phyloP scores from a whole-genome alignment of 768 basidiomycete species.

The Trametes elegans region DNA sequence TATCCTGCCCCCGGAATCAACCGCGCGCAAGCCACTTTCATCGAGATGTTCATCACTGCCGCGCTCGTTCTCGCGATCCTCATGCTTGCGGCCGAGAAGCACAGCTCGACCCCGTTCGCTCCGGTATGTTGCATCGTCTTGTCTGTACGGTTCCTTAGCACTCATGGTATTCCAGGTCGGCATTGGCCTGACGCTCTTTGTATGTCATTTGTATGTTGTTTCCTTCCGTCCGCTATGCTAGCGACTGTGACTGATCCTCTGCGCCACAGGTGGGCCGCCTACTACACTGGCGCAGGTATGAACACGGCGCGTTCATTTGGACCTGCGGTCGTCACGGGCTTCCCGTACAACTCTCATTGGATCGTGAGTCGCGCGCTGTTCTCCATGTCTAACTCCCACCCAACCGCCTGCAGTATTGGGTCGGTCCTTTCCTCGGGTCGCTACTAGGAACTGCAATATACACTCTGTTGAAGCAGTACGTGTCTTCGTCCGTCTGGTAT shows the following conservation, averaged over 20 bases:
- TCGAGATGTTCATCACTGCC: constrained; percentile 69
- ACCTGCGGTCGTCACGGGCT: constrained; percentile 65
- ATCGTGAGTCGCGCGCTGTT: constrained; percentile 41
- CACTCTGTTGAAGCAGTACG: constrained; percentile 50
- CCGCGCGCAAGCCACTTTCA: constrained; percentile 59
- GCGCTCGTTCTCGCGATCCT: constrained; percentile 61
- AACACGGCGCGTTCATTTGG: constrained; percentile 72
- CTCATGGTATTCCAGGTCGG: constrained; percentile 44
- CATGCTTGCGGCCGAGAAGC: constrained; percentile 74
- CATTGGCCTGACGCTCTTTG: constrained; percentile 64
- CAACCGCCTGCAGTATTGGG: constrained; percentile 51
- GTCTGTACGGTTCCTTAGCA: not conserved
- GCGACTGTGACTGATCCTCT: not conserved
- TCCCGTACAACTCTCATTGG: constrained; percentile 54
- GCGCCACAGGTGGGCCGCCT: constrained; percentile 51
- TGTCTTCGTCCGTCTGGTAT: constrained; percentile 1
- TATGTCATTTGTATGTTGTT: constrained; percentile 53
- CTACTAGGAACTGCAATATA: constrained; percentile 60
- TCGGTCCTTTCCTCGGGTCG: constrained; percentile 67
- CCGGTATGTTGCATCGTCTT: constrained; percentile 46
- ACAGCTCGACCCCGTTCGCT: constrained; percentile 61
- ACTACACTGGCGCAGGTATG: constrained; percentile 67
- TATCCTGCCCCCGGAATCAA: constrained; percentile 46
- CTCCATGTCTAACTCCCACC: not conserved
- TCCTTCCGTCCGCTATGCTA: not conserved